A percentile compares a stretch with the other conserved stretches of the same genome.
Evolutionary conservation across 208 protist species (phyloP).

Genomic region (Acanthamoeba sp.): DNA sequence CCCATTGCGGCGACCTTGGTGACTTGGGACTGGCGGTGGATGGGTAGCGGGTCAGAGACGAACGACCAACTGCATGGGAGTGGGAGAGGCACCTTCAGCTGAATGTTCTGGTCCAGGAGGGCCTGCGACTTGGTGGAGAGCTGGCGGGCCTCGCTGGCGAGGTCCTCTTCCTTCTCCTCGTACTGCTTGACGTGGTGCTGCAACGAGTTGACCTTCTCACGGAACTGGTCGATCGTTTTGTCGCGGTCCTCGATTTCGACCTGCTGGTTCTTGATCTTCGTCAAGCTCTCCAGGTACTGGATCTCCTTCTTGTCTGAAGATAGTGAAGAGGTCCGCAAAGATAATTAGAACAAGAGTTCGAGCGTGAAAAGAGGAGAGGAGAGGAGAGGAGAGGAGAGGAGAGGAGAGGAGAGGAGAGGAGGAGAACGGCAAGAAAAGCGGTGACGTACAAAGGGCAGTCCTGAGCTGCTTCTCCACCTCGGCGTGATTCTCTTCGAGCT

Average conservation of each 20-base stretch:
- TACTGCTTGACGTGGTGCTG: slow-evolving; percentile 65
- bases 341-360: not conserved
- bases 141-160: slow-evolving; percentile 57
- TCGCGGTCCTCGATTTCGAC: slow-evolving; percentile 70
- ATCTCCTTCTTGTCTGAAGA: slow-evolving; percentile 70
- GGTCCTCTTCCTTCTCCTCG: slow-evolving; percentile 69
- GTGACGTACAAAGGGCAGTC: slow-evolving; percentile 27
- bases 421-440: too few species aligned
- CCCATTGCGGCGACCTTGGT: slow-evolving; percentile 47
- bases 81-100: slow-evolving; percentile 30
- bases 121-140: slow-evolving; percentile 72
- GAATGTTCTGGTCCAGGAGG: slow-evolving; percentile 72
- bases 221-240: slow-evolving; percentile 75
- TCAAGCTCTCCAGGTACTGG: slow-evolving; percentile 60
- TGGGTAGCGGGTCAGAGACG: not conserved
- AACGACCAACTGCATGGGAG: not conserved
- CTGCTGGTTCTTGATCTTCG: slow-evolving; percentile 73
- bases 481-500: slow-evolving; percentile 73
- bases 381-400: too few species aligned
- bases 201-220: slow-evolving; percentile 73
- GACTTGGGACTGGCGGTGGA: not conserved
- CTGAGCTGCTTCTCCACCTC: slow-evolving; percentile 72
- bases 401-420: too few species aligned
- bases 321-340: too few species aligned
- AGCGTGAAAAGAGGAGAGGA: not conserved